A percentile compares a stretch with the other conserved stretches of the same genome.
These are phyloP conservation scores for Blastobotrys attinorum DNA, from an alignment of 805 yeast species.

Conservation along the genomic window DNA sequence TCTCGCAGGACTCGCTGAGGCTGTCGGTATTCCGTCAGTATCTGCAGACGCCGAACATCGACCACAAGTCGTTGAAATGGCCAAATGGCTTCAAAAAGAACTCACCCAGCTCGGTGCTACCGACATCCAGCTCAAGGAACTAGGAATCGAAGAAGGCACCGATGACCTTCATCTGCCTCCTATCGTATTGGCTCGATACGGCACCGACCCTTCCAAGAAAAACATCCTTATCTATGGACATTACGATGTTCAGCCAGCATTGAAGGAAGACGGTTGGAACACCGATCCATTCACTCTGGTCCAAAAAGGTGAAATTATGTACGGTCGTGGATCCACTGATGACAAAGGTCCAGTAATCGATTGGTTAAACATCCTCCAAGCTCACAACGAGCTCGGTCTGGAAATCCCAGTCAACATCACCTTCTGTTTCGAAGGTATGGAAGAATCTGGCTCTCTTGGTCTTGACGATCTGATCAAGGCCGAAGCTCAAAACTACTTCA, in stretches of 20 bases:
- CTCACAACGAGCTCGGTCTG: slow-evolving; percentile 74
- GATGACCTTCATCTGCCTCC: slow-evolving; percentile 78
- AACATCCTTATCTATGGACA: slow-evolving; percentile 92
- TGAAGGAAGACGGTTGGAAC: slow-evolving; percentile 87
- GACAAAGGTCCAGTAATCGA: slow-evolving; percentile 98
- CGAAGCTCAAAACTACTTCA: slow-evolving; percentile 76
- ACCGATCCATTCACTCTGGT: slow-evolving; percentile 81
- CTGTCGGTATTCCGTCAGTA: slow-evolving; percentile 93
- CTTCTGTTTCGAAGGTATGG: slow-evolving; percentile 98
- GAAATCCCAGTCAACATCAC: slow-evolving; percentile 91
- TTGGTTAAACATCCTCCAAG: slow-evolving; percentile 90
- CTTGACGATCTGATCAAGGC: slow-evolving; percentile 71
- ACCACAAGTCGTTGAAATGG: slow-evolving; percentile 85
- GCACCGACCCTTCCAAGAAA: slow-evolving; percentile 73
- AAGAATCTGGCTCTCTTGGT: slow-evolving; percentile 93
- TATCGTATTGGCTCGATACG: slow-evolving; percentile 83
- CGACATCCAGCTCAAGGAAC: slow-evolving; percentile 71
- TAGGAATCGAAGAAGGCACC: slow-evolving; percentile 77
- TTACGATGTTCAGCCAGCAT: slow-evolving; percentile 98
- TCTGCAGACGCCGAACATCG: slow-evolving; percentile 85
- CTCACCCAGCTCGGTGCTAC: slow-evolving; percentile 65
- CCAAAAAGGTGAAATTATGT: slow-evolving; percentile 60
- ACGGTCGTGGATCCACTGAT: slow-evolving; percentile 94
- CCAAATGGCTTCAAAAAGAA: slow-evolving; percentile 67
- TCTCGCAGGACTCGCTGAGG: slow-evolving; percentile 58